Percentiles rank a stretch among this genome's conserved stretches.
phyloP scores from a whole-genome alignment of 768 basidiomycete species.

The Suillus subaureus region DNA sequence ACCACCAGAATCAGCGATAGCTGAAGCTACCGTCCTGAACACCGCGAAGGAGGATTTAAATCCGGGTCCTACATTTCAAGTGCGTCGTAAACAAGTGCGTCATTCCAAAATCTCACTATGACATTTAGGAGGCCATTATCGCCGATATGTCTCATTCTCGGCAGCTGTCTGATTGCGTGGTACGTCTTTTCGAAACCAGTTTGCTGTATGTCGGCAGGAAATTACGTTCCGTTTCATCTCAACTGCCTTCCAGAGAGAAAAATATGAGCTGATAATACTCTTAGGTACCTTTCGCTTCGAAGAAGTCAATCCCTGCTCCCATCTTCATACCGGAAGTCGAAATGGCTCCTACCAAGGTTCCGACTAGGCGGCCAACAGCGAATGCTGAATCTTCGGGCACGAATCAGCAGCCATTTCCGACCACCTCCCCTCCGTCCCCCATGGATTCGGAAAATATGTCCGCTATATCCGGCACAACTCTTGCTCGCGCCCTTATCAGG shows the following conservation, averaged over 20 bases:
- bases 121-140: neutral
- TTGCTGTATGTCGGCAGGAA: neutral
- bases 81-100: neutral
- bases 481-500: constrained; percentile 65
- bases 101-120: neutral
- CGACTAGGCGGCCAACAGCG: constrained; percentile 29
- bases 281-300: constrained; percentile 22
- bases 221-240: neutral
- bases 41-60: neutral
- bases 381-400: constrained; percentile 10
- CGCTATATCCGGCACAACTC: constrained; percentile 66
- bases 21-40: neutral
- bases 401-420: constrained; percentile 16
- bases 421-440: constrained; percentile 31
- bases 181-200: neutral
- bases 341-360: constrained; percentile 38
- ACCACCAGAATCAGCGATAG: neutral
- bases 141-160: neutral
- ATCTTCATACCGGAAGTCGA: constrained; percentile 51
- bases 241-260: neutral
- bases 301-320: constrained; percentile 50
- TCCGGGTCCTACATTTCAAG: neutral
- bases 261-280: constrained; percentile 5
- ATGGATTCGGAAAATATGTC: constrained; percentile 44
- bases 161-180: neutral